Conservation (phyloP, 345 rosid genomes). For the Nasturtium officinale region DNA sequence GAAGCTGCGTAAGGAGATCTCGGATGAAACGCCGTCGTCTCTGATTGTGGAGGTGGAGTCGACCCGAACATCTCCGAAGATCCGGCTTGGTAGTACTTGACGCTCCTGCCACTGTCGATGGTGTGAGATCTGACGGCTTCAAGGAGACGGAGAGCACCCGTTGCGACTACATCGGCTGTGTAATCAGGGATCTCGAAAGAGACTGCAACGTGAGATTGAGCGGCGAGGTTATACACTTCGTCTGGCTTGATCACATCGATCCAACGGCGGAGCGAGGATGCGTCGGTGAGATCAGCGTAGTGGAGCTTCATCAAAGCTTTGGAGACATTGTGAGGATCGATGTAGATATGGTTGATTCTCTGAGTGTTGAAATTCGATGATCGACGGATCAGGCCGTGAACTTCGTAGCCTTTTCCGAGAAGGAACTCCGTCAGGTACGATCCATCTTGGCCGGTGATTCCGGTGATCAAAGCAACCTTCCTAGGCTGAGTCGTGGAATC, state of each 20-base stretch:
- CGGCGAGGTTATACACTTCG: slow-evolving; percentile 89
- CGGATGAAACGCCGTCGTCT: slow-evolving; percentile 86
- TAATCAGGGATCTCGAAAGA: slow-evolving; percentile 92
- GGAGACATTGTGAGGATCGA: slow-evolving; percentile 81
- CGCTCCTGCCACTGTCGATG: slow-evolving; percentile 63
- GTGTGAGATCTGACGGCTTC: slow-evolving; percentile 89
- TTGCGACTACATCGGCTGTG: slow-evolving; percentile 88
- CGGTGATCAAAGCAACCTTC: slow-evolving; percentile 71
- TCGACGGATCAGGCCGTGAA: slow-evolving; percentile 85
- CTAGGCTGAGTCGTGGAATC: slow-evolving; percentile 33
- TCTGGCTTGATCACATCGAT: slow-evolving; percentile 79
- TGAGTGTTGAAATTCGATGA: slow-evolving; percentile 94
- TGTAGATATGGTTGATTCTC: slow-evolving; percentile 87
- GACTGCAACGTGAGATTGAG: slow-evolving; percentile 91
- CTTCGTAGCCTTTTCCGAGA: slow-evolving; percentile 75
- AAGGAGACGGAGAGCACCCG: slow-evolving; percentile 85
- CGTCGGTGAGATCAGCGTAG: slow-evolving; percentile 78
- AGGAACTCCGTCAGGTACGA: slow-evolving; percentile 84
- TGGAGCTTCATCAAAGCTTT: slow-evolving; percentile 84
- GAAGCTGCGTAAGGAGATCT: slow-evolving; percentile 97
- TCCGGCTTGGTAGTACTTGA: slow-evolving; percentile 91
- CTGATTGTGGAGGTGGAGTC: slow-evolving; percentile 86
- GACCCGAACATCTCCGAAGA: slow-evolving; percentile 98
- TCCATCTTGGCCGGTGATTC: slow-evolving; percentile 94
- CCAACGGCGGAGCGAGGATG: slow-evolving; percentile 92